Percentiles rank a stretch among this genome's conserved stretches.
phyloP scores from a whole-genome alignment of 345 rosid species.

The Salix exigua region DNA sequence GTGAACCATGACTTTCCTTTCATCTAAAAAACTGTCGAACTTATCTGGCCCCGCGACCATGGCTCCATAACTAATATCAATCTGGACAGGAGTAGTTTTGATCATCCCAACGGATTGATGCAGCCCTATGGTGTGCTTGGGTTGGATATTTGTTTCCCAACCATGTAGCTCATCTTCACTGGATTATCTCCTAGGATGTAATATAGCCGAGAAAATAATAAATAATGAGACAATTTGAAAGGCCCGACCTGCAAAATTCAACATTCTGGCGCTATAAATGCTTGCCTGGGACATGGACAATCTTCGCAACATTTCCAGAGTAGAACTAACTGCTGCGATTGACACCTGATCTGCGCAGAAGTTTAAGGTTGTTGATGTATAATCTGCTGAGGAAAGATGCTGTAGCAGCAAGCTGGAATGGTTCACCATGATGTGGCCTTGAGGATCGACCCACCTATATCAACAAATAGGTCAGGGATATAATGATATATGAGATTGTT shows the following conservation, averaged over 20 bases:
- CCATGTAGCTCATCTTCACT: slow-evolving; percentile 29
- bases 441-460: slow-evolving; percentile 54
- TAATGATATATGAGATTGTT: not conserved
- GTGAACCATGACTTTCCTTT: slow-evolving; percentile 23
- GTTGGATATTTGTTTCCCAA: slow-evolving; percentile 25
- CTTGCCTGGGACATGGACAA: slow-evolving; percentile 53
- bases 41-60: slow-evolving; percentile 29
- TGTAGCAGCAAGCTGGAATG: slow-evolving; percentile 50
- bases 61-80: slow-evolving; percentile 23
- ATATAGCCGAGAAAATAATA: slow-evolving; percentile 23
- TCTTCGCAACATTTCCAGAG: slow-evolving; percentile 32
- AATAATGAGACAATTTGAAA: not conserved
- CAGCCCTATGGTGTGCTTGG: slow-evolving; percentile 29
- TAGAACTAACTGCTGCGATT: slow-evolving; percentile 30
- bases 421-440: slow-evolving; percentile 30
- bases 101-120: slow-evolving; percentile 42
- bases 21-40: slow-evolving; percentile 13
- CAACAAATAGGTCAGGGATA: not conserved
- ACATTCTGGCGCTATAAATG: not conserved
- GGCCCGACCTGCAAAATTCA: not conserved
- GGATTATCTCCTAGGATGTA: slow-evolving; percentile 31
- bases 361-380: slow-evolving; percentile 52
- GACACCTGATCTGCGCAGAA: slow-evolving; percentile 34
- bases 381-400: slow-evolving; percentile 57
- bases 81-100: slow-evolving; percentile 28